Percentiles rank a stretch among this genome's conserved stretches.
Evolutionary conservation across 1,139 yeast species (phyloP).

Genomic region (Geotrichum carabidarum): DNA sequence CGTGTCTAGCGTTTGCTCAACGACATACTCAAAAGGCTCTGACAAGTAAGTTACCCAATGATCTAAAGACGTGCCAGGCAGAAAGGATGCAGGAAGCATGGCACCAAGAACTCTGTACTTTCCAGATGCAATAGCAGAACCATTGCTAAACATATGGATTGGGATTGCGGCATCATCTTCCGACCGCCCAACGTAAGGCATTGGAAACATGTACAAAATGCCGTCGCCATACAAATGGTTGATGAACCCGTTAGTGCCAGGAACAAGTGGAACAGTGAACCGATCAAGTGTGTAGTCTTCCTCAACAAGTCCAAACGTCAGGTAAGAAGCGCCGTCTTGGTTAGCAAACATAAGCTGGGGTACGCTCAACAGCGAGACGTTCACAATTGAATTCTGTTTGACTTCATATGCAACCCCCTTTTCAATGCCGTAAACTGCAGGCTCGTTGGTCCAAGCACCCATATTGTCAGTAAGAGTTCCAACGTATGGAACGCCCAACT

Average conservation of each 20-base stretch:
- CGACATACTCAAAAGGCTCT: slow-evolving; percentile 8
- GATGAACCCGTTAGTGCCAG: slow-evolving; percentile 10
- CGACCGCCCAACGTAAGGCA: slow-evolving; percentile 11
- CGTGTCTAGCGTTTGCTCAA: not conserved
- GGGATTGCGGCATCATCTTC: slow-evolving; percentile 8
- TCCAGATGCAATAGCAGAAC: slow-evolving; percentile 10
- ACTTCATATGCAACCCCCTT: slow-evolving; percentile 1
- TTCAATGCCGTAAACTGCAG: not conserved
- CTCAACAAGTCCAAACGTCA: slow-evolving; percentile 12
- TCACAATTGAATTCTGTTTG: not conserved
- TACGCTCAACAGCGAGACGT: slow-evolving; percentile 1
- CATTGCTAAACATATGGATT: slow-evolving; percentile 3
- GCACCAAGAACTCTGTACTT: slow-evolving; percentile 13
- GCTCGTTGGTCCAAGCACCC: slow-evolving; percentile 11
- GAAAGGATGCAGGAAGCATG: slow-evolving; percentile 8
- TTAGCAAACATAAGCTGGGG: slow-evolving; percentile 10
- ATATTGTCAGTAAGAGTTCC: slow-evolving; percentile 1
- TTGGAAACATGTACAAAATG: not conserved
- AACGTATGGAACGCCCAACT: slow-evolving; percentile 9
- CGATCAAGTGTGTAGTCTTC: not conserved
- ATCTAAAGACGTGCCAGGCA: not conserved
- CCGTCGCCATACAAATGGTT: slow-evolving; percentile 10
- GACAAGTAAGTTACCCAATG: slow-evolving; percentile 17
- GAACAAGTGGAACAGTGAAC: slow-evolving; percentile 8
- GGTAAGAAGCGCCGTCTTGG: slow-evolving; percentile 8